phyloP scores from a whole-genome alignment of 352 stramenopile species.

The Phytophthora aleatoria region DNA sequence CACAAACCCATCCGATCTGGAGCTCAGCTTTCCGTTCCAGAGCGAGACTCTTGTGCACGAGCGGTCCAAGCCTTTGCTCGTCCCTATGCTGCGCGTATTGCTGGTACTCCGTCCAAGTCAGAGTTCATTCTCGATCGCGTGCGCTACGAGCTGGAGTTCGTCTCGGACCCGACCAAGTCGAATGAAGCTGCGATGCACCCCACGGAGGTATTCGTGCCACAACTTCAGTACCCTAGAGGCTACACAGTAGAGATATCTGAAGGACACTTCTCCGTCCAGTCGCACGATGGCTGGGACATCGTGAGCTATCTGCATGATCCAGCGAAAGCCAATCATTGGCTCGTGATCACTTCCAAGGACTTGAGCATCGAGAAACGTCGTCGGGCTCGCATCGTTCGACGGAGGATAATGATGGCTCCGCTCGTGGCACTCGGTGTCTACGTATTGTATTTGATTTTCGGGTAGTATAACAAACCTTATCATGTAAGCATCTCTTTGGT shows the following conservation, averaged over 20 bases:
- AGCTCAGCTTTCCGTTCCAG: constrained; percentile 4
- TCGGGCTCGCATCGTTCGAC: constrained; percentile 22
- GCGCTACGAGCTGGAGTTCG: constrained; percentile 68
- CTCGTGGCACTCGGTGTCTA: constrained; percentile 28
- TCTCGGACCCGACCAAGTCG: constrained; percentile 38
- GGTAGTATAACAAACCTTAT: constrained; percentile 3
- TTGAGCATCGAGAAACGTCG: constrained; percentile 35
- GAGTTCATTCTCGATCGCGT: constrained; percentile 53
- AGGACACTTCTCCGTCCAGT: constrained; percentile 51
- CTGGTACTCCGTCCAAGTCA: constrained; percentile 63
- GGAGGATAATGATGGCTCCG: constrained; percentile 21
- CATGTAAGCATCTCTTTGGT: no score
- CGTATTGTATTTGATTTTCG: constrained; percentile 43
- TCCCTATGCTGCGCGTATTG: constrained; percentile 70
- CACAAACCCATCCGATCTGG: constrained; percentile 34
- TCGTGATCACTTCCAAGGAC: constrained; percentile 58
- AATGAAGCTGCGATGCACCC: constrained; percentile 35
- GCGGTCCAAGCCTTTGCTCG: constrained; percentile 68
- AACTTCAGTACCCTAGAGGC: constrained; percentile 73
- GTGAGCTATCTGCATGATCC: constrained; percentile 63
- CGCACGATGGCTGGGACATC: constrained; percentile 63
- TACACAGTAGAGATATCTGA: constrained; percentile 65
- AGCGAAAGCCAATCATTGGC: constrained; percentile 40
- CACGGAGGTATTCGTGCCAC: constrained; percentile 76
- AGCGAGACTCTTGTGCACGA: constrained; percentile 48